Evolutionary conservation across 371 early-diverging fungal species (phyloP).

Genomic region (Haplosporangium sp.): DNA sequence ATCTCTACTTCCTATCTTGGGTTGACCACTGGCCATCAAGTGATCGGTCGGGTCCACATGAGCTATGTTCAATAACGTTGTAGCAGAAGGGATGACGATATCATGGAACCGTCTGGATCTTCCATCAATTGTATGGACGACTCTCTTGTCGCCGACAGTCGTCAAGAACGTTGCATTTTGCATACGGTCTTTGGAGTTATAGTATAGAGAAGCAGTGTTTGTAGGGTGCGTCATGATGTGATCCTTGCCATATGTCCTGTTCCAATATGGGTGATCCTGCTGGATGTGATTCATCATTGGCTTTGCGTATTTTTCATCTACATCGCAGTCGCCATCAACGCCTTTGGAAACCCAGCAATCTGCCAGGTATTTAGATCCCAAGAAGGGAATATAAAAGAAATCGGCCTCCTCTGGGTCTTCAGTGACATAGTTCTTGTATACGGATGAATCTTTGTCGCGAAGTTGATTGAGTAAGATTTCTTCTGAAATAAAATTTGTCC

Average conservation of each 20-base stretch:
- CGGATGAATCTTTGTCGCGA: constrained; percentile 57
- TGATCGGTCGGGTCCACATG: constrained; percentile 49
- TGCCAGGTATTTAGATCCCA: constrained; percentile 64
- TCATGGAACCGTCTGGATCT: constrained; percentile 61
- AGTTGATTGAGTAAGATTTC: constrained; percentile 46
- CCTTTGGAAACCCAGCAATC: constrained; percentile 55
- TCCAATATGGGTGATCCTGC: constrained; percentile 65
- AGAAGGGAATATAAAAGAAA: constrained; percentile 69
- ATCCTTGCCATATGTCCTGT: constrained; percentile 56
- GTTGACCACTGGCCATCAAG: constrained; percentile 56
- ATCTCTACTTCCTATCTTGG: constrained; percentile 46
- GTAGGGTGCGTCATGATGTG: constrained; percentile 72
- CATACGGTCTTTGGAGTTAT: constrained; percentile 56
- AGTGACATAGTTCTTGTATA: constrained; percentile 63
- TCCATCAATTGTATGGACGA: constrained; percentile 37
- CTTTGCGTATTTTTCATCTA: constrained; percentile 61
- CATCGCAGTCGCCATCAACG: constrained; percentile 61
- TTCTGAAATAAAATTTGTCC: constrained; percentile 14
- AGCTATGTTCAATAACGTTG: constrained; percentile 58
- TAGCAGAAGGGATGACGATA: constrained; percentile 67
- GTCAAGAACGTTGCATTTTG: constrained; percentile 66
- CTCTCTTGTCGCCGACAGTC: constrained; percentile 65
- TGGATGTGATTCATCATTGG: constrained; percentile 68
- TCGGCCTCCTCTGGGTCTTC: constrained; percentile 66
- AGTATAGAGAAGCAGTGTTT: constrained; percentile 65